These are phyloP conservation scores for Aspergillus brunneoviolaceus DNA, from an alignment of 2,329 filamentous ascomycete genomes.

Conservation along the genomic window DNA sequence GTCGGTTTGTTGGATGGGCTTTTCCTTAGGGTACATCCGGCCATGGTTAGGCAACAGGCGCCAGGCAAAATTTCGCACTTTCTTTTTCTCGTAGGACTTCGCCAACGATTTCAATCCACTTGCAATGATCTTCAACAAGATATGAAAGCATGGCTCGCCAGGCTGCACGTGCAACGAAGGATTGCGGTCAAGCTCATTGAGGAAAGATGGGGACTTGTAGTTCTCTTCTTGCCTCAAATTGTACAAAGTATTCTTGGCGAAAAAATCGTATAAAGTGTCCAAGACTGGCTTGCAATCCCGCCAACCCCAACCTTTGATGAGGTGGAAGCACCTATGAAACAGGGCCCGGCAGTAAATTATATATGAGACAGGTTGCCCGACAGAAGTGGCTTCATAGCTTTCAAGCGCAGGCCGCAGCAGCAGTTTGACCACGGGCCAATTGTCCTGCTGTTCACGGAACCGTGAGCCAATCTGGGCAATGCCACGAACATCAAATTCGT, in stretches of 20 bases:
- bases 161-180: conserved; percentile 46
- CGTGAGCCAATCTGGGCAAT: conserved; percentile 44
- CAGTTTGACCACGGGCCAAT: conserved; percentile 51
- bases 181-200: conserved; percentile 50
- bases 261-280: conserved; percentile 59
- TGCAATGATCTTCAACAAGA: conserved; percentile 59
- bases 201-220: conserved; percentile 54
- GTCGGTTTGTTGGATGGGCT: conserved; percentile 52
- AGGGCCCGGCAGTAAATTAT: conserved; percentile 56
- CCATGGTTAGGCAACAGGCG: conserved; percentile 61
- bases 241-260: conserved; percentile 53
- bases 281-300: conserved; percentile 55
- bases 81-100: conserved; percentile 51
- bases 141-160: conserved; percentile 57
- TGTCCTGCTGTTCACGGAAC: conserved; percentile 42
- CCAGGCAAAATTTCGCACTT: conserved; percentile 57
- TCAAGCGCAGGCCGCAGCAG: conserved; percentile 50
- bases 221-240: conserved; percentile 54
- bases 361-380: conserved; percentile 44
- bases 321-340: conserved; percentile 53
- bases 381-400: conserved; percentile 46
- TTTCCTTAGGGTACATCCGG: conserved; percentile 60
- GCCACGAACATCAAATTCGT: conserved; percentile 53
- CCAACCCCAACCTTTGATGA: conserved; percentile 60
- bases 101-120: conserved; percentile 51